Conservation (phyloP, 805 yeast species). For the Hanseniaspora meyeri region DNA sequence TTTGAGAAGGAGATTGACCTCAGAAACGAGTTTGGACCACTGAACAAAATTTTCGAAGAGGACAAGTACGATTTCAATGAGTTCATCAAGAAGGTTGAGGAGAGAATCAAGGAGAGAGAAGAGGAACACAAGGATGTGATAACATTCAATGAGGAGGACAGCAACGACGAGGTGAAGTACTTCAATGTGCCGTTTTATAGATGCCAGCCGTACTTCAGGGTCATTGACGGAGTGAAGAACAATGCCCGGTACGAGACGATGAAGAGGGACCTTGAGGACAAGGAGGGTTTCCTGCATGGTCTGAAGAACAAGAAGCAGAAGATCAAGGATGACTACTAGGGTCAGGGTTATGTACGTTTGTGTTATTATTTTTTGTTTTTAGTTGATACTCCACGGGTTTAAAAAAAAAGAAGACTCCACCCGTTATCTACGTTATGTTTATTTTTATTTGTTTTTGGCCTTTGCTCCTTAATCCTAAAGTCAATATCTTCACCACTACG, state of each 20-base stretch:
- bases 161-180: conserved; percentile 30
- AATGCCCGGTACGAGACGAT: conserved; percentile 30
- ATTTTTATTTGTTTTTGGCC: too few species aligned
- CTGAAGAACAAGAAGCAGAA: conserved; percentile 11
- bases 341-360: neutral
- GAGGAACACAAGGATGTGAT: conserved; percentile 28
- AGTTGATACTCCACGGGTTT: neutral
- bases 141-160: neutral
- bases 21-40: conserved; percentile 52
- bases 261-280: conserved; percentile 18
- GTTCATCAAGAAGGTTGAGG: conserved; percentile 46
- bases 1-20: conserved; percentile 65
- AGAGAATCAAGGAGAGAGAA: conserved; percentile 50
- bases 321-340: conserved; percentile 7
- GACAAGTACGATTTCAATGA: conserved; percentile 35
- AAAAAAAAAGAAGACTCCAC: too few species aligned
- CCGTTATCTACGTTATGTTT: too few species aligned
- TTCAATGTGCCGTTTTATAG: conserved; percentile 86
- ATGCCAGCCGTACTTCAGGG: conserved; percentile 88
- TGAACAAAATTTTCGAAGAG: conserved; percentile 17
- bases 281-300: conserved; percentile 12
- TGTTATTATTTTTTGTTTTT: neutral
- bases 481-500: neutral
- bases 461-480: neutral
- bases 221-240: conserved; percentile 64